These are phyloP conservation scores for Peronosclerospora sorghi DNA, from an alignment of 352 stramenopile species.

Conservation along the genomic window DNA sequence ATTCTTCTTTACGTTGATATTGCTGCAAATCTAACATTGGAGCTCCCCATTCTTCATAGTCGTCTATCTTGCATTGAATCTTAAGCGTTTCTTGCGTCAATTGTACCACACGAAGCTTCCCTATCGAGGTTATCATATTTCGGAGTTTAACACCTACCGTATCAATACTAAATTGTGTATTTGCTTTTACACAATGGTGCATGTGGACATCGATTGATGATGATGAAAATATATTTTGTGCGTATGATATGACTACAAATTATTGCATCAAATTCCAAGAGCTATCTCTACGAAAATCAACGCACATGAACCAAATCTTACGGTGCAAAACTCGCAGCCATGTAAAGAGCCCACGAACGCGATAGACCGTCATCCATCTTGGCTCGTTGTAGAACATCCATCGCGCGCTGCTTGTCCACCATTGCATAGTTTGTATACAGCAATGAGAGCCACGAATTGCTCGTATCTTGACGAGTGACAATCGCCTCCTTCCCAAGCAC, in stretches of 20 bases:
- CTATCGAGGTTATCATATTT: too few relatives aligned
- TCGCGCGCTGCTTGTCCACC: constrained; percentile 38
- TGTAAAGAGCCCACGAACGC: constrained; percentile 64
- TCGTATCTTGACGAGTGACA: constrained; percentile 28
- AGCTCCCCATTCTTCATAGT: constrained; percentile 35
- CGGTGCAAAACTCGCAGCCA: constrained; percentile 34
- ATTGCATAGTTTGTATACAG: constrained; percentile 53
- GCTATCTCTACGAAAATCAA: too few relatives aligned
- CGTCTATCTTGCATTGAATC: constrained; percentile 42
- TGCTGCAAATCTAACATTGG: constrained; percentile 22
- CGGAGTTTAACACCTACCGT: too few relatives aligned
- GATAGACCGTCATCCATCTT: constrained; percentile 65
- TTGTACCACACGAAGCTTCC: constrained; percentile 35
- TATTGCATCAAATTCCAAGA: too few relatives aligned
- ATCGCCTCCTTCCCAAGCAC: constrained; percentile 40
- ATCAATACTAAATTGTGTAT: too few relatives aligned
- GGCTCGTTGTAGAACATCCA: constrained; percentile 36
- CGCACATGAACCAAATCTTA: neutral
- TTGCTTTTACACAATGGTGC: too few relatives aligned
- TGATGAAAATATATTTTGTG: neutral
- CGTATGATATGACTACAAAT: too few relatives aligned
- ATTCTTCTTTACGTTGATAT: constrained; percentile 39
- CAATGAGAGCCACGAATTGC: constrained; percentile 36
- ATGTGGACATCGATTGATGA: too few relatives aligned
- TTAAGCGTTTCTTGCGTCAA: constrained; percentile 41